Evolutionary conservation across 23 red algal species (phyloP), one percentile per base, ranked within the genome.

Genomic region (Gracilaria domingensis): DNA sequence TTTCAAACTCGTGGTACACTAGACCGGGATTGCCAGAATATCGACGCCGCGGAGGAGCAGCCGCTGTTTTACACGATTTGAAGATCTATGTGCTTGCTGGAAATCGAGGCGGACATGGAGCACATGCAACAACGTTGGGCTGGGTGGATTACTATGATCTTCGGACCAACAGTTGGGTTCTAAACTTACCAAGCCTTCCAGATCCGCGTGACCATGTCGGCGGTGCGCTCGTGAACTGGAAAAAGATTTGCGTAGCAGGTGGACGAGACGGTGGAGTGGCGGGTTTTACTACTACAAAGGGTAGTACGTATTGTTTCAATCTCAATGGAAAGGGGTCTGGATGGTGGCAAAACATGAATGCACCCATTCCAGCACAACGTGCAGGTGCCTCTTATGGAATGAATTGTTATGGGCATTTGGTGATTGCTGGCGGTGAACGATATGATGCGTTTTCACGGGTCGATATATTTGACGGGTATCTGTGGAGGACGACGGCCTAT

Each of bases 101-200:
- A 1, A 94, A 94, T 48, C 55, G 66, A 2, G 92, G 92, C 38
- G 92, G 92, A 7, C 92, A 94, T 82, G 92, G 92, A 50, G 28
- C 16, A 0, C 71, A 81, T 16, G 76, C 71, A 20, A 72, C 58
- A 20, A 64, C 69, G n/a, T 62, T 88, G 0, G 75, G 73, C 1
- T 88, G 92, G 82, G 37, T 88, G 17, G 92, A 94, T 47, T 51
- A 67, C 21, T 88, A 82, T 44, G 77, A 94, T 50, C 34, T 87
- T 37, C 24, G 61, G 5, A 67, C 51, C 16, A 65, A 72, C 11
- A 82, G 20, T 3, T 94, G 92, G 92, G 49, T 76, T 4, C 25
- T 53, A 26, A 62, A 66, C 11, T 60, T 94, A 3, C 32, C 72
- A 35, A 34, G 71, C 30, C 29, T 81, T 53, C 92, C 92, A 12